Evolutionary conservation across 2,329 filamentous ascomycete genomes (phyloP), one percentile per base, ranked within the genome.

Genomic region (Daldinia sp.): DNA sequence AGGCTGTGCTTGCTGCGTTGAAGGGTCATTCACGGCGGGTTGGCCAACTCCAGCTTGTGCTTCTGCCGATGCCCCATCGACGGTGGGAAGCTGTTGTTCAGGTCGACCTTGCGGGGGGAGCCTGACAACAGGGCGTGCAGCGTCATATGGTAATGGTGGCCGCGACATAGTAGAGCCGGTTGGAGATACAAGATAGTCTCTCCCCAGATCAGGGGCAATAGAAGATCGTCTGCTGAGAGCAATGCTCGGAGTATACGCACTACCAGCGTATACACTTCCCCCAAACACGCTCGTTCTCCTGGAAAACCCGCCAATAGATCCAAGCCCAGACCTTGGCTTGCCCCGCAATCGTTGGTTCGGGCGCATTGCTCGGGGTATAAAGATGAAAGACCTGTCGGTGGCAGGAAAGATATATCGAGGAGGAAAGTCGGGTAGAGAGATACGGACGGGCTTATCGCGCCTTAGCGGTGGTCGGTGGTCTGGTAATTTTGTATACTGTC

Each of bases 401-500:
- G 94, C 92, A 5, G 96, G 96, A 81, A 96, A 97, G 68, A 98
- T 94, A 80, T 98, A 98, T 70, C 92, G 89, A 39, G 93, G 92
- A 12, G 89, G 84, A 70, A 92, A 87, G 30, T 92, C 87, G 1
- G 96, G 95, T 46, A 99, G 85, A 7, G 94, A 98, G 73, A 99
- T 93, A 57, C 96, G 91, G 44, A 98, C 96, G 6, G 96, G 96
- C 79, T 98, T 99, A 82, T 99, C 96, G 74, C 96, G 91, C 70
- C 96, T 92, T 55, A 99, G 87, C 58, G 96, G 96, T 20, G 96
- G 96, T 23, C 96, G 90, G 80, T 98, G 96, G 78, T 98, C 93
- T 20, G 96, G 96, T 55, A 99, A 88, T 74, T 95, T 94, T 44
- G 94, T 98, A 81, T 99, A 95, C 76, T 96, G 92, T 79, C 93